phyloP scores from a whole-genome alignment of 164 flowering plant species.

The Tetrastigma voinierianum region DNA sequence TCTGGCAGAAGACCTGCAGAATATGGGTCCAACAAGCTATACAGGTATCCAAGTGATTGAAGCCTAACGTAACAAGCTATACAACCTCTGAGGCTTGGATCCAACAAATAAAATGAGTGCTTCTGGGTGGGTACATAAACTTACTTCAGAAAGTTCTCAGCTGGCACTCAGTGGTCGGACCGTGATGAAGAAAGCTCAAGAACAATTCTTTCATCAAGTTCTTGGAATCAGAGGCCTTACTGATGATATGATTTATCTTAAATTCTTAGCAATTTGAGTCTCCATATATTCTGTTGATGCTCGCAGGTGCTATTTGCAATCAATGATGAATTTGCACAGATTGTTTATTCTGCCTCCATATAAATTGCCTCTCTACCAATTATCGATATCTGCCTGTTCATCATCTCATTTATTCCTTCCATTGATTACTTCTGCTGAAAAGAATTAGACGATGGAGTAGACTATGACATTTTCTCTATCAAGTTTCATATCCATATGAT shows the following conservation, averaged over 20 bases:
- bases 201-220: conserved; percentile 86
- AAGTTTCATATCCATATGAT: conserved; percentile 33
- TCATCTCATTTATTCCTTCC: conserved; percentile 69
- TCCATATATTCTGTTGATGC: conserved; percentile 32
- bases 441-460: conserved; percentile 72
- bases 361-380: conserved; percentile 29
- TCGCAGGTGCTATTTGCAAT: conserved; percentile 36
- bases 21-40: too few species aligned
- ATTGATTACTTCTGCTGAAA: conserved; percentile 84
- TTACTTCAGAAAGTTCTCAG: conserved; percentile 92
- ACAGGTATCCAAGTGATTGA: too few species aligned
- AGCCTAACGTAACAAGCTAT: too few species aligned
- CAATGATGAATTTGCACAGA: conserved; percentile 29
- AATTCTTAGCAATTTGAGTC: conserved; percentile 34
- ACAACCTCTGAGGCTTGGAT: too few species aligned
- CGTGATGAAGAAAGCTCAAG: conserved; percentile 90
- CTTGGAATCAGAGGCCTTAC: too few species aligned
- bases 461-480: conserved; percentile 33
- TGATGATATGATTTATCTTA: too few species aligned
- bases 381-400: conserved; percentile 53
- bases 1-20: neutral
- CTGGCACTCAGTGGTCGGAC: conserved; percentile 83
- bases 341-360: conserved; percentile 37
- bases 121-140: conserved; percentile 18
- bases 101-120: neutral